A percentile compares a stretch with the other conserved stretches of the same genome.
These are phyloP conservation scores for Paramecium primaurelia DNA, from an alignment of 73 alveolate species.

Conservation along the genomic window DNA sequence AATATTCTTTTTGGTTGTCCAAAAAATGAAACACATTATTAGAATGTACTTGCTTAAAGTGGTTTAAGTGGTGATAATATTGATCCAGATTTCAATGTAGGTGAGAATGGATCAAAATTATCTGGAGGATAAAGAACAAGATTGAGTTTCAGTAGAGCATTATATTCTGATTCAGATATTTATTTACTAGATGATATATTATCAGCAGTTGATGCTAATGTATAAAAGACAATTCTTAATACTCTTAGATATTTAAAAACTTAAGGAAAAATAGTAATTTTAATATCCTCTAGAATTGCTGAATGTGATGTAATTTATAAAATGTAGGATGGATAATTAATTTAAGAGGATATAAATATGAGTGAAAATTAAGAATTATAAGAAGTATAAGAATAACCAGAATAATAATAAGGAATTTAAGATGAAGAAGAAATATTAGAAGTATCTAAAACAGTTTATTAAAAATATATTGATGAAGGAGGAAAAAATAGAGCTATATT, in stretches of 20 bases:
- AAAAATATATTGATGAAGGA: slow-evolving; percentile 21
- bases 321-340: background rate
- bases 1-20: slow-evolving; percentile 83
- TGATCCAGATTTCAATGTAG: slow-evolving; percentile 74
- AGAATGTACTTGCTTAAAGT: slow-evolving; percentile 59
- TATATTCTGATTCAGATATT: slow-evolving; percentile 75
- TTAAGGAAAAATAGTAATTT: background rate
- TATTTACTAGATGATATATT: slow-evolving; percentile 71
- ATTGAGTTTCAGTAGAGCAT: slow-evolving; percentile 85
- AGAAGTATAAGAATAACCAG: background rate
- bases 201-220: slow-evolving; percentile 71
- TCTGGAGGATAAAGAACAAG: slow-evolving; percentile 85
- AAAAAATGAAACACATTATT: slow-evolving; percentile 67
- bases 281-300: background rate
- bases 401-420: background rate
- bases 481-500: background rate
- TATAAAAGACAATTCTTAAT: background rate
- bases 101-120: slow-evolving; percentile 76
- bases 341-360: background rate
- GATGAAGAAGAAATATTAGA: background rate
- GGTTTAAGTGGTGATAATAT: slow-evolving; percentile 71
- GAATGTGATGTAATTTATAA: background rate
- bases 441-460: background rate
- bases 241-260: background rate
- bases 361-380: background rate